Evolutionary conservation across 352 stramenopile species (phyloP), one percentile per base, ranked within the genome.

Genomic region (Phytophthora sp.): DNA sequence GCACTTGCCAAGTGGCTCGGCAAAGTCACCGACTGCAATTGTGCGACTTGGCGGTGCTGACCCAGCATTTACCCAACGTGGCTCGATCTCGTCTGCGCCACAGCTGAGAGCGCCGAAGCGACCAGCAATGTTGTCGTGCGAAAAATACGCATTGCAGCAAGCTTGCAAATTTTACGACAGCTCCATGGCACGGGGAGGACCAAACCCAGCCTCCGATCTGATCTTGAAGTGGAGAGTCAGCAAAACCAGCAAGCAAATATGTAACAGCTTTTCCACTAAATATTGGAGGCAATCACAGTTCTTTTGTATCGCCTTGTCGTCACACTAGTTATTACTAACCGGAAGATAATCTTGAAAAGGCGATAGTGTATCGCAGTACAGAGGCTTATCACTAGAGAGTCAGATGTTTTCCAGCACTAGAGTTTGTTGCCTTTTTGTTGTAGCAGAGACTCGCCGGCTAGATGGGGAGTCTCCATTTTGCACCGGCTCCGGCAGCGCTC

Each of bases 401-500:
- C 54, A 55, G 41, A 26, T 59, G 54, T 21, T 69, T 69, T 52
- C 38, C 45, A 12, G 43, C 42, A 63, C 37, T 51, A 4, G 53
- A 44, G 34, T 18, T 57, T 62, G 38, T 56, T 67, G 44, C 42
- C 23, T 54, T 34, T 30, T 52, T 53, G n/a, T n/a, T n/a, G n/a
- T n/a, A n/a, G n/a, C n/a, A n/a, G 42, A 56, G 35, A 62, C 41
- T 50, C 23, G 34, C 32, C 7, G 42, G 43, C 35, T 46, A 46
- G 54, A 69, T 69, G 53, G 61, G 45, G 32, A 54, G 41, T 55
- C 31, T 65, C 41, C 27, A 11, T 37, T 58, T 41, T 48, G 52
- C 60, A 68, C 60, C 28, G 52, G 60, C 60, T 69, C 60, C 54
- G 61, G 34, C 49, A 21, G 35, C 10, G 13, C 54, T 69, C 61